Percentiles rank a stretch among this genome's conserved stretches.
phyloP scores from a whole-genome alignment of 2,329 filamentous ascomycete species.

The Talaromyces verruculosus region DNA sequence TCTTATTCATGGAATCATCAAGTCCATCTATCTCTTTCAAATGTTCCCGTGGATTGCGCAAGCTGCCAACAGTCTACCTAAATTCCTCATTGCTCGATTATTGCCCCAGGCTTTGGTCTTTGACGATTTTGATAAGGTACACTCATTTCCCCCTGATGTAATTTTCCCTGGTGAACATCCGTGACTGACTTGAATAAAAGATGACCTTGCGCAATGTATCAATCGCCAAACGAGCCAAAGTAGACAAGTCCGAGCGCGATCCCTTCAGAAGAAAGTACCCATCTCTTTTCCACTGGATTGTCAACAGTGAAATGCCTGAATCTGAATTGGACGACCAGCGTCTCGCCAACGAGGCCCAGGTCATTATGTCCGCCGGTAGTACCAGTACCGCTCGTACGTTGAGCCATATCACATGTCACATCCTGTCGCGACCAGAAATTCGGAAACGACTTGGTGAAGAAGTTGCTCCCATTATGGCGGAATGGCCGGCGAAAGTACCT shows the following conservation, averaged over 20 bases:
- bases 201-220: constrained; percentile 14
- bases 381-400: constrained; percentile 31
- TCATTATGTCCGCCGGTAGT: constrained; percentile 30
- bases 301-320: constrained; percentile 23
- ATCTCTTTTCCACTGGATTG: constrained; percentile 22
- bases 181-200: not conserved
- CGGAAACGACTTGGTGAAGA: constrained; percentile 24
- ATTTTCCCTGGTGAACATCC: not conserved
- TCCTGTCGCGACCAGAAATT: constrained; percentile 19
- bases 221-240: constrained; percentile 8
- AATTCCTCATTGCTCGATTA: constrained; percentile 7
- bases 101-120: constrained; percentile 12
- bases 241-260: constrained; percentile 15
- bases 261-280: constrained; percentile 12
- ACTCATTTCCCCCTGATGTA: not conserved
- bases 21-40: constrained; percentile 21
- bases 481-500: constrained; percentile 22
- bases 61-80: constrained; percentile 7
- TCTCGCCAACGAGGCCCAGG: constrained; percentile 30
- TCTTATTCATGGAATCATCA: constrained; percentile 17
- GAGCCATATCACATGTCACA: constrained; percentile 22
- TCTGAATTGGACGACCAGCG: constrained; percentile 28
- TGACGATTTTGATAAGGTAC: constrained; percentile 13
- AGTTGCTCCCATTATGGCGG: constrained; percentile 27
- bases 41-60: constrained; percentile 22